Conservation (phyloP, 345 rosid genomes). For the Eucalyptus rudis region DNA sequence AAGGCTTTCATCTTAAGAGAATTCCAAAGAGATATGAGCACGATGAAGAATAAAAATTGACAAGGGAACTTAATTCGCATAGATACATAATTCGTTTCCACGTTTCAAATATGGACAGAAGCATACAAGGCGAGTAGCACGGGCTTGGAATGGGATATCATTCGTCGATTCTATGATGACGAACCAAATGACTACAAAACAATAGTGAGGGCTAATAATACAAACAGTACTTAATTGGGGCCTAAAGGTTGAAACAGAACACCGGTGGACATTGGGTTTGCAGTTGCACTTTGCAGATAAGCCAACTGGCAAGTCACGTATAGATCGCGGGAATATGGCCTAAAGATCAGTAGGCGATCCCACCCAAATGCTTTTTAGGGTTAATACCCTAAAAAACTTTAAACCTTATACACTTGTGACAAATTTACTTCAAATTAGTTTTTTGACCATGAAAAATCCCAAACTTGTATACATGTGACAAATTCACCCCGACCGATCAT, state of each 20-base stretch:
- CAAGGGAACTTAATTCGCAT: neutral
- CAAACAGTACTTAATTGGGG: neutral
- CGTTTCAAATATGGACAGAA: neutral
- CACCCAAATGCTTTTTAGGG: neutral
- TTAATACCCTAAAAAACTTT: too few relatives aligned
- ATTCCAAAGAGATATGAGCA: neutral
- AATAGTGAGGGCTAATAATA: neutral
- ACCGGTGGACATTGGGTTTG: neutral
- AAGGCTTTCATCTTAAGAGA: neutral
- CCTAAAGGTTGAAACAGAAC: neutral
- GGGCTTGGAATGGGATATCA: neutral
- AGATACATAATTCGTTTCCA: neutral
- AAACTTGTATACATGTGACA: rapidly evolving
- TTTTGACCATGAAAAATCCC: too few relatives aligned
- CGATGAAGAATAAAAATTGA: neutral
- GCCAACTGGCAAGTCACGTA: neutral
- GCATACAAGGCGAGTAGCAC: neutral
- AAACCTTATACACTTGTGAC: rapidly evolving
- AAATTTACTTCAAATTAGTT: too few relatives aligned
- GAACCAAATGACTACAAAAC: neutral
- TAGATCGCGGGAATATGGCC: neutral
- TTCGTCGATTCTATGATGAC: neutral
- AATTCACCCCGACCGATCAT: too few relatives aligned
- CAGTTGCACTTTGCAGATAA: neutral
- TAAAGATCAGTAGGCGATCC: neutral